Base-by-base conservation (phyloP, 83 land plant species). In the Picea mariana region DNA sequence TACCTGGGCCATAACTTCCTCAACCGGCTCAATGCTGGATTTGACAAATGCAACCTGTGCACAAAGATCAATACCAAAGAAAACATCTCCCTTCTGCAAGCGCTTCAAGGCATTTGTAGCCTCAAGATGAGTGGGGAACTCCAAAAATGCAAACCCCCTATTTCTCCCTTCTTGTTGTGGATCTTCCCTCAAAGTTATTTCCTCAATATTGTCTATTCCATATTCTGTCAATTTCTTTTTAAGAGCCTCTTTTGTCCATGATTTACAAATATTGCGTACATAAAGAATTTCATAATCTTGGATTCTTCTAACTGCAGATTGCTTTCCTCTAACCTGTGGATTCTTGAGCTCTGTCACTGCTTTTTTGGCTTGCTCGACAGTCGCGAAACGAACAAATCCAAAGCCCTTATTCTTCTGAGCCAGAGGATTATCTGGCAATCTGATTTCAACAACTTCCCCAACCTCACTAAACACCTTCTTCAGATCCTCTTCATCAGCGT, bases 131-230 rank as follows among this genome's bases (percentile, higher is more conserved):
- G 88, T 86, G 73, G 64, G 81, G 31, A 92, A 86, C 26, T 89
- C 94, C 44, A 92, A n/a, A 79, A 92, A 89, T 26, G 91, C 88
- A 87, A 77, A 92, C 4, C 94, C 94, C 21, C 91, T 83, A 49
- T 92, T 91, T n/a, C 23, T 62, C 27, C 88, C 91, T 72, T 84
- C 87, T 7, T 82, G 81, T 27, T 72, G 68, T 66, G 91, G 89
- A 79, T 92, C 94, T 21, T 82, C 87, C 85, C 87, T 83, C 82
- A 92, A 59, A 52, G 89, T 88, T 67, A 86, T 75, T 23, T 89
- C 89, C 80, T 89, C 94, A 49, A 89, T 67, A 67, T 85, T 86
- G 61, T 87, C 85, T 63, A 89, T 77, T 11, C 84, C 86, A 65
- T 83, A 81, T 6, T 66, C 78, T 76, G 81, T 84, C 64, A 90